Evolutionary conservation across 2,329 filamentous ascomycete species (phyloP), one percentile per base, ranked within the genome.

Genomic region (Chrysoporthe austroafricana): DNA sequence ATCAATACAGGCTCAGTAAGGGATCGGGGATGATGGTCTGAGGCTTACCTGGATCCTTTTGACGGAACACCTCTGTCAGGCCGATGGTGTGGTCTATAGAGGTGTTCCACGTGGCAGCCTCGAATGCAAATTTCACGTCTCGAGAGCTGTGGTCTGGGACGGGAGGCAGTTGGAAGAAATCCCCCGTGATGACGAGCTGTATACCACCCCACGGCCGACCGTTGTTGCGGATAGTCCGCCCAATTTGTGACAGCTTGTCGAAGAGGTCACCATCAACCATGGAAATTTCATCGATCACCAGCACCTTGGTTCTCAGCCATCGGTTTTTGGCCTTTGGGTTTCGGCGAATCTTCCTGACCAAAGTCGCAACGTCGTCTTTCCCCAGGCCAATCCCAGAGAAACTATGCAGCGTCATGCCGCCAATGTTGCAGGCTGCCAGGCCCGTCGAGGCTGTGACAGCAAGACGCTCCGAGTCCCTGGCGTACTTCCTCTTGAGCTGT

Each of bases 231-330:
- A 99, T 89, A 3, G 85, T 88, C 66, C 95, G 88, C 16, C 94
- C 95, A 72, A 99, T 91, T 69, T 91, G 88, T 70, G 96, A 94
- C 21, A 99, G 85, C 78, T 99, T 99, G 81, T 99, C 96, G 72
- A 98, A 99, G 0, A 99, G 84, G 44, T 97, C 94, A 1, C 93
- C 96, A 74, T 99, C 96, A 4, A 99, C 94, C 96, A 99, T 99
- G 14, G 96, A 98, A 3, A 99, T 90, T 77, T 99, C 96, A 78
- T 99, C 96, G 73, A 99, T 88, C 72, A 99, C 86, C 34, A 99
- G 85, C 14, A 93, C 88, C 75, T 94, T 97, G 0, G 94, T 97
- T 66, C 89, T 88, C 71, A 96, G 81, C 96, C 96, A 99, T 52
- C 95, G 88, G 71, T 89, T 91, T 76, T 92, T 95, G 32, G 94